Percentiles rank a stretch among this genome's conserved stretches.
Conservation (phyloP, 1,284 basidiomycete genomes). For the Agaricales sp. region DNA sequence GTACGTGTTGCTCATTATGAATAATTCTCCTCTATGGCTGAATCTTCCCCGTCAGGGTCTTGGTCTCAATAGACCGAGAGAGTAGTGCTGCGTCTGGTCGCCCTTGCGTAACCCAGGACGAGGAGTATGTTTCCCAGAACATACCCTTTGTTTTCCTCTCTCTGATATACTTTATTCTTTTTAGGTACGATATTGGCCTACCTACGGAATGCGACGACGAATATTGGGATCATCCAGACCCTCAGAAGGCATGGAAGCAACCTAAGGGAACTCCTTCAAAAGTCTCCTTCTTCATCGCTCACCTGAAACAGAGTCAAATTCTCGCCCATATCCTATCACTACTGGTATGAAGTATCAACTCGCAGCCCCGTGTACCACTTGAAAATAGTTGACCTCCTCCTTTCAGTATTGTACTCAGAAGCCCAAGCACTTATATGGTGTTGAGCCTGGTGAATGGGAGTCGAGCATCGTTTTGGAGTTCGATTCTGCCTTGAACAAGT, state of each 20-base stretch:
- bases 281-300: slow-evolving; percentile 34
- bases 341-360: too few species aligned
- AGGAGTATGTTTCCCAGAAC: neutral
- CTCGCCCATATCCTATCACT: too few species aligned
- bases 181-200: neutral
- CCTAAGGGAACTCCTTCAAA: slow-evolving; percentile 21
- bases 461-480: slow-evolving; percentile 33
- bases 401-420: slow-evolving; percentile 68
- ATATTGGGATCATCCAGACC: slow-evolving; percentile 56
- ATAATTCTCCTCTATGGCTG: too few species aligned
- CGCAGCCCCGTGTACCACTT: too few species aligned
- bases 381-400: neutral
- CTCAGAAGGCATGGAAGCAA: slow-evolving; percentile 31
- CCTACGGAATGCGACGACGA: slow-evolving; percentile 59
- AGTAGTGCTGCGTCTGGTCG: neutral
- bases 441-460: slow-evolving; percentile 40
- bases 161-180: neutral
- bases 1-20: neutral
- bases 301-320: slow-evolving; percentile 53
- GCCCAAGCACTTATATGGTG: slow-evolving; percentile 33
- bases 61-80: neutral
- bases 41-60: neutral
- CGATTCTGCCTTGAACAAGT: slow-evolving; percentile 36
- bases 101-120: neutral
- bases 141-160: neutral